phyloP scores from a whole-genome alignment of 2,329 filamentous ascomycete genomes.

The Calonectria hongkongensis region DNA sequence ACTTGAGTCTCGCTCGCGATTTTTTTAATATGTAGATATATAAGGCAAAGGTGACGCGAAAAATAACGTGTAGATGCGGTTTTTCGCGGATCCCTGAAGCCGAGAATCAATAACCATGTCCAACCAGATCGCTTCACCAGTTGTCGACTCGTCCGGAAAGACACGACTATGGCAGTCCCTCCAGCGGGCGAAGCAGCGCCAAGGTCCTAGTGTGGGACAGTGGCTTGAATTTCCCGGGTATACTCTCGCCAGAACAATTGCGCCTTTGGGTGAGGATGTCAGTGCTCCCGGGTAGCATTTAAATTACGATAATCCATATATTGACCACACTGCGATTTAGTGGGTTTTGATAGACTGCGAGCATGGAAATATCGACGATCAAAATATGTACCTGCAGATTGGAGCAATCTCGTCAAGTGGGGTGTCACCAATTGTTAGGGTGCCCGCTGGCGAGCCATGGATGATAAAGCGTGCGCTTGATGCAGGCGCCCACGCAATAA shows the following conservation, averaged over 20 bases:
- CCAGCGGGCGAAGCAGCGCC: constrained; percentile 53
- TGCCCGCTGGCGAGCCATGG: constrained; percentile 49
- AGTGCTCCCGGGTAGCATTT: neutral
- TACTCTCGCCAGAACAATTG: constrained; percentile 55
- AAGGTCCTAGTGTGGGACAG: constrained; percentile 50
- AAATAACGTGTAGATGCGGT: neutral
- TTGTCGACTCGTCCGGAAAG: constrained; percentile 49
- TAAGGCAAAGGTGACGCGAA: neutral
- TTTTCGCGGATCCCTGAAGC: neutral
- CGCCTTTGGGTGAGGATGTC: constrained; percentile 56
- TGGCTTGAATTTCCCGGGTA: constrained; percentile 54
- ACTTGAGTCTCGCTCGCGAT: no score
- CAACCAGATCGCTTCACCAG: constrained; percentile 41
- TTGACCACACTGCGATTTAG: neutral
- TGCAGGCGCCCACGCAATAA: constrained; percentile 54
- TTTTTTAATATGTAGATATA: neutral
- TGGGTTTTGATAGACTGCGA: constrained; percentile 74
- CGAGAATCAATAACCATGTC: constrained; percentile 9
- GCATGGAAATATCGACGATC: constrained; percentile 65
- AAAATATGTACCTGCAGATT: constrained; percentile 66
- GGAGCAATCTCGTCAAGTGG: constrained; percentile 64
- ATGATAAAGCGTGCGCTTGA: constrained; percentile 59
- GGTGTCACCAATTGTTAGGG: constrained; percentile 51
- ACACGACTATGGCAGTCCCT: constrained; percentile 55
- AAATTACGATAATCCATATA: no score